Base-by-base conservation (phyloP, 306 rosid genomes). In the Cicer bijugum region DNA sequence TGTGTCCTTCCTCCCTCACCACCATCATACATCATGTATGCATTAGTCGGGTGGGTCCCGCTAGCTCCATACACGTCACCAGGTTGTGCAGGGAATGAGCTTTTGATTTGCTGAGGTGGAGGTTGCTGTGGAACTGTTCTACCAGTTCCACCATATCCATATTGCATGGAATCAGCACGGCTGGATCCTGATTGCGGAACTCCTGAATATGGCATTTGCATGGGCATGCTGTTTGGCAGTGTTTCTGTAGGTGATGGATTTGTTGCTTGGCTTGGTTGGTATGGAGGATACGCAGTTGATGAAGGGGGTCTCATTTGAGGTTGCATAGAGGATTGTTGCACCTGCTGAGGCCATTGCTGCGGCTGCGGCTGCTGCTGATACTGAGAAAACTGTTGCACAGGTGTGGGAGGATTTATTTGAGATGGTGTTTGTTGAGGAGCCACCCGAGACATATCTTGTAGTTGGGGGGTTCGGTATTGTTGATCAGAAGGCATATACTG, bases 11-110 rank as follows among this genome's bases (percentile, higher is more conserved):
- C 91, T 28, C 89, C 89, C 56, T 95, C 99, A 23, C 88, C 97
- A 12, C 88, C 59, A 10, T 95, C 97, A 57, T 91, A 95, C 87
- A 91, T 86, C 97, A 87, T 83, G 73, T 95, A 95, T 28, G 88
- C 83, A 56, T 87, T 86, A 9, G 82, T 56, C 0, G 90, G 69
- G 71, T 85, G 96, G 40, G 80, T 23, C 8, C 89, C 89, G 0
- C 86, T 12, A n/a, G 84, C 14, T 38, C 88, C 88, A 53, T 95
- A 95, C 6, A 83, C 85, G 4, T 92, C 97, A 6, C 89, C 84
- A 8, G 86, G 81, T 65, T 78, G 92, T 5, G 81, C 72, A 23
- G 90, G 89, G 53, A 81, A 91, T 5, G 87, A 48, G 8, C 84
- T 77, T 81, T 90, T 95, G 46, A 87, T 89, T 78, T 86, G 96